Evolutionary conservation across 106 monocot genomes (phyloP).

Genomic region (Allium cepa): DNA sequence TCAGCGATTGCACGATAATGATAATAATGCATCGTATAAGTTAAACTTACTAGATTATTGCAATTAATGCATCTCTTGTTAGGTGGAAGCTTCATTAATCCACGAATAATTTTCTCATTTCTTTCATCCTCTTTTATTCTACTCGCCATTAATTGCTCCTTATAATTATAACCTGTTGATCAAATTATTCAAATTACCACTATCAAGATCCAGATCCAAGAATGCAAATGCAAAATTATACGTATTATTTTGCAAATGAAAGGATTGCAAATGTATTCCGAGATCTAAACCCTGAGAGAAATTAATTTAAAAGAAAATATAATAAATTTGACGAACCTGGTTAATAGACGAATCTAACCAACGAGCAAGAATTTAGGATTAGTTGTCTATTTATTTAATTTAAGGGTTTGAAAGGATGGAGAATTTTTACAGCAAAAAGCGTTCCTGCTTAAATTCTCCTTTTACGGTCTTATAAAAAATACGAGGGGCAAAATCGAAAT

Average conservation of each 20-base stretch:
- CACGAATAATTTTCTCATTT: slow-evolving; percentile 90
- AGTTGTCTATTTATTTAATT: too few relatives aligned
- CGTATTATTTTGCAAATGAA: background rate
- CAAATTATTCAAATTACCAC: slow-evolving; percentile 11
- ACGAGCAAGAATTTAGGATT: too few relatives aligned
- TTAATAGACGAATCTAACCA: too few relatives aligned
- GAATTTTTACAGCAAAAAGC: too few relatives aligned
- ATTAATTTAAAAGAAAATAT: too few relatives aligned
- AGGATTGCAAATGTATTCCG: too few relatives aligned
- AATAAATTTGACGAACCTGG: too few relatives aligned
- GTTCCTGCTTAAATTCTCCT: too few relatives aligned
- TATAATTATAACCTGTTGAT: slow-evolving; percentile 2
- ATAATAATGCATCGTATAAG: background rate
- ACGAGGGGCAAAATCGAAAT: too few relatives aligned
- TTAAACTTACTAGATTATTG: slow-evolving; percentile 59
- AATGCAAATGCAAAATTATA: background rate
- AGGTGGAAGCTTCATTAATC: slow-evolving; percentile 71
- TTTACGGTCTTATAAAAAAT: too few relatives aligned
- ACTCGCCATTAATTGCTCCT: slow-evolving; percentile 38
- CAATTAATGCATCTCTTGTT: slow-evolving; percentile 89
- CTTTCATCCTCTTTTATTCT: slow-evolving; percentile 77
- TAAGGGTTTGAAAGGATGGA: too few relatives aligned
- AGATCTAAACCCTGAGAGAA: too few relatives aligned
- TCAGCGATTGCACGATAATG: background rate
- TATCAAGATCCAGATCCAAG: slow-evolving; percentile 9